Percentiles rank a stretch among this genome's conserved stretches.
Evolutionary conservation across 2,329 filamentous ascomycete species (phyloP).

Genomic region (Cercospora beticola): DNA sequence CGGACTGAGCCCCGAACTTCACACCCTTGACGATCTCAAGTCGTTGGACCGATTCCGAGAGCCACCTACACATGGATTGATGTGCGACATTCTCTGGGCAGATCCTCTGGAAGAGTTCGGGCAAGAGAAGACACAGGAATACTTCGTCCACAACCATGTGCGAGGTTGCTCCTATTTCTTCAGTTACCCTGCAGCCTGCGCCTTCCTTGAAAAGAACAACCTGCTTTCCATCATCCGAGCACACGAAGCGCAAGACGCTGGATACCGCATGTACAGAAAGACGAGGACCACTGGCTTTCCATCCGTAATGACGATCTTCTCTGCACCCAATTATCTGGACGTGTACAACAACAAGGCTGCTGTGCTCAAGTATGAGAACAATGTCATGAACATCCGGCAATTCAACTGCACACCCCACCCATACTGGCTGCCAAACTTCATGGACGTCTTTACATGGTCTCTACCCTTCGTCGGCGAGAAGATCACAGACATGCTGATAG

Average conservation of each 20-base stretch:
- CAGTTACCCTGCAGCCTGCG: slow-evolving; percentile 94
- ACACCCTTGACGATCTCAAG: slow-evolving; percentile 92
- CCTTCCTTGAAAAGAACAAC: slow-evolving; percentile 98
- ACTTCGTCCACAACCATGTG: slow-evolving; percentile 97
- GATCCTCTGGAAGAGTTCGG: slow-evolving; percentile 98
- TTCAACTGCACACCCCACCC: slow-evolving; percentile 99
- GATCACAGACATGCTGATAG: slow-evolving; percentile 98
- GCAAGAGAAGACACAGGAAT: slow-evolving; percentile 97
- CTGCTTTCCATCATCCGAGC: slow-evolving; percentile 94
- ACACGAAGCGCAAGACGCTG: slow-evolving; percentile 97
- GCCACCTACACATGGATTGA: slow-evolving; percentile 92
- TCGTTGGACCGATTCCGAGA: slow-evolving; percentile 98
- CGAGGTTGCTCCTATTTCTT: slow-evolving; percentile 99
- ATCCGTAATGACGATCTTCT: slow-evolving; percentile 99
- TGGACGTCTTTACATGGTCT: slow-evolving; percentile 99
- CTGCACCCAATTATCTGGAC: slow-evolving; percentile 95
- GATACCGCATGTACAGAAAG: slow-evolving; percentile 99
- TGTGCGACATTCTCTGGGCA: slow-evolving; percentile 99
- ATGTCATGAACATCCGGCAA: slow-evolving; percentile 99
- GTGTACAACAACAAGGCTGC: slow-evolving; percentile 99
- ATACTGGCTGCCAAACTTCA: slow-evolving; percentile 99
- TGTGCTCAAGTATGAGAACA: slow-evolving; percentile 98
- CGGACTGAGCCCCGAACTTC: slow-evolving; percentile 90
- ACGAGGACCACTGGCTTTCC: slow-evolving; percentile 97
- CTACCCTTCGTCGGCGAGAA: slow-evolving; percentile 98